A percentile compares a stretch with the other conserved stretches of the same genome.
Conservation (phyloP, 2,329 filamentous ascomycete species). For the Aspergillus persii region DNA sequence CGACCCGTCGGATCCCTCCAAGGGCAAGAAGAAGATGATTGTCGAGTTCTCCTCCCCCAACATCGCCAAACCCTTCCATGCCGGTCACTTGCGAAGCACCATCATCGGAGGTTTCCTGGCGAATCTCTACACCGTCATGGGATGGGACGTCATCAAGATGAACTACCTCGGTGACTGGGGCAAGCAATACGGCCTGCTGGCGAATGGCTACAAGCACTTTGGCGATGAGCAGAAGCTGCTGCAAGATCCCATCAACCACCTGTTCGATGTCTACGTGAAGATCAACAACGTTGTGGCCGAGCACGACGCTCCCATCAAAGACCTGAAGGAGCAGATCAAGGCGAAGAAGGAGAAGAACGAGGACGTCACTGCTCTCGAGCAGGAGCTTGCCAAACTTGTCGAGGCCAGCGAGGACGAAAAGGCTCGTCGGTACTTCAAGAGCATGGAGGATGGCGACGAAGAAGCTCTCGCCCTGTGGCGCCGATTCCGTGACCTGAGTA, state of each 20-base stretch:
- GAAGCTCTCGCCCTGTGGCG: conserved; percentile 61
- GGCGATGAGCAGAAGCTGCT: conserved; percentile 60
- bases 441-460: conserved; percentile 62
- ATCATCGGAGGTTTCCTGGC: conserved; percentile 66
- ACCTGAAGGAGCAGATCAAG: conserved; percentile 51
- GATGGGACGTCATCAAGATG: conserved; percentile 63
- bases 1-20: conserved; percentile 56
- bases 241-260: conserved; percentile 62
- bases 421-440: conserved; percentile 64
- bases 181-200: conserved; percentile 65
- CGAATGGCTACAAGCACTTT: conserved; percentile 61
- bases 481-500: conserved; percentile 62
- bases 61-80: conserved; percentile 66
- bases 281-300: conserved; percentile 57
- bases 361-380: conserved; percentile 48
- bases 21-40: conserved; percentile 58
- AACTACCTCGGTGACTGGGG: conserved; percentile 70
- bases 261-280: conserved; percentile 66
- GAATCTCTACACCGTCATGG: conserved; percentile 60
- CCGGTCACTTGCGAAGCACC: conserved; percentile 63
- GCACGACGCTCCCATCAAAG: conserved; percentile 58
- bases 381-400: conserved; percentile 48
- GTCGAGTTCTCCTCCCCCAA: conserved; percentile 67
- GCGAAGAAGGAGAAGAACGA: conserved; percentile 49
- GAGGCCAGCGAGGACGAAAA: conserved; percentile 59